Conservation (phyloP, 140 eudicot species). For the Oenanthe javanica region DNA sequence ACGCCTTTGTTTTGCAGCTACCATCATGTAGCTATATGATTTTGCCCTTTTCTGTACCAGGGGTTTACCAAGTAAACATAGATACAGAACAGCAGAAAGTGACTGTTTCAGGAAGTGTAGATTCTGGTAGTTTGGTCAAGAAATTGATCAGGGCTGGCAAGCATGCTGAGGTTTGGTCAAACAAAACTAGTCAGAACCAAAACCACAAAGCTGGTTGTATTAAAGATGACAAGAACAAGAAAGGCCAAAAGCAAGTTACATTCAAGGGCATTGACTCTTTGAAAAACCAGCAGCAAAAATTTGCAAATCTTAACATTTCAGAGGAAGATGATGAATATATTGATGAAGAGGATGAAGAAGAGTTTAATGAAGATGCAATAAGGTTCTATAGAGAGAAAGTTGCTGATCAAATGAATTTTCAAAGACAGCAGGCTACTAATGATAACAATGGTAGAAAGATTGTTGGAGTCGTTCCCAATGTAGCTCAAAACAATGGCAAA, state of each 20-base stretch:
- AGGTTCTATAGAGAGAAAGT: slow-evolving; percentile 35
- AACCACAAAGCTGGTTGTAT: slow-evolving; percentile 33
- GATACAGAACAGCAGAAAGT: slow-evolving; percentile 84
- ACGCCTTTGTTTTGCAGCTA: not conserved
- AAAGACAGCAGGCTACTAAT: slow-evolving; percentile 47
- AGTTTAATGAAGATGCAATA: slow-evolving; percentile 25
- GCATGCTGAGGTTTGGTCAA: slow-evolving; percentile 82
- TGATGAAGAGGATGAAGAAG: slow-evolving; percentile 29
- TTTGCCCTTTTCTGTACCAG: slow-evolving; percentile 17
- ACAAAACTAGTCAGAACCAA: slow-evolving; percentile 38
- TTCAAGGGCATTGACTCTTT: slow-evolving; percentile 42
- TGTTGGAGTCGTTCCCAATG: slow-evolving; percentile 20
- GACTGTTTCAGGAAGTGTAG: slow-evolving; percentile 74
- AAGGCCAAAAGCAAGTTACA: slow-evolving; percentile 43
- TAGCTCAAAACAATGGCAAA: slow-evolving; percentile 25
- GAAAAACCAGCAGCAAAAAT: slow-evolving; percentile 50
- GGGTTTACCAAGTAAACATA: slow-evolving; percentile 74
- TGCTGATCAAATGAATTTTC: slow-evolving; percentile 32
- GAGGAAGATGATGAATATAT: slow-evolving; percentile 36
- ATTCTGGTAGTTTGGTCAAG: slow-evolving; percentile 52
- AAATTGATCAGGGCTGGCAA: slow-evolving; percentile 65
- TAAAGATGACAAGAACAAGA: slow-evolving; percentile 51
- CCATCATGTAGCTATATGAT: not conserved
- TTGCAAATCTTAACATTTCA: slow-evolving; percentile 17
- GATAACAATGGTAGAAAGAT: slow-evolving; percentile 29